phyloP scores from a whole-genome alignment of 176 grass and related monocot genomes.

The Miscanthus lutarioriparius region DNA sequence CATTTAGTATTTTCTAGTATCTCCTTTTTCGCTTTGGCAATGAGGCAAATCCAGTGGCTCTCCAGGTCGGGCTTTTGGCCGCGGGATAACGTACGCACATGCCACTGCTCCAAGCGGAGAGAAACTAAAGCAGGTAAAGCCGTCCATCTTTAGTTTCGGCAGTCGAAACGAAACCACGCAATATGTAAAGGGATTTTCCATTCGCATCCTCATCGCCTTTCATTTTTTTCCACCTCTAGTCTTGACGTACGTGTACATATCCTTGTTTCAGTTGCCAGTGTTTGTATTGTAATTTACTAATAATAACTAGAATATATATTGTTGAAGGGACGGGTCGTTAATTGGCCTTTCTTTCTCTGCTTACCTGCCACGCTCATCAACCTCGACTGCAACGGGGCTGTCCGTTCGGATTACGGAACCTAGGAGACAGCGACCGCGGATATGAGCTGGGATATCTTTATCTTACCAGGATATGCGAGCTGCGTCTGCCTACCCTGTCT shows the following conservation, averaged over 20 bases:
- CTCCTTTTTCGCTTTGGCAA: slow-evolving; percentile 5
- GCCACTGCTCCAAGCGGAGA: no score
- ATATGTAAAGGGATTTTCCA: not conserved
- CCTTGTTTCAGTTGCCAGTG: no score
- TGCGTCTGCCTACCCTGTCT: not conserved
- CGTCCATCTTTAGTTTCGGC: not conserved
- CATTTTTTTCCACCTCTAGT: not conserved
- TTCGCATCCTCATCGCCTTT: not conserved
- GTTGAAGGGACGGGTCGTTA: not conserved
- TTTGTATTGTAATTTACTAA: no score
- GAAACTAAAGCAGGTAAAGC: not conserved
- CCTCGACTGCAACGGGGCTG: not conserved
- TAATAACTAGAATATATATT: no score
- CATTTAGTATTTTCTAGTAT: not conserved
- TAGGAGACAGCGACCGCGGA: no score
- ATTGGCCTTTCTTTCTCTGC: not conserved
- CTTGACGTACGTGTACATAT: not conserved
- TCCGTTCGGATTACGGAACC: no score
- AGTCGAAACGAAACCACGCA: not conserved
- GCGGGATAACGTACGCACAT: not conserved
- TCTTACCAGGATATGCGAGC: not conserved
- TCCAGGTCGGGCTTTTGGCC: not conserved
- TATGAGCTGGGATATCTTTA: not conserved
- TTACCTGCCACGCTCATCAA: not conserved
- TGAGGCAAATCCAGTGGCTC: not conserved